Conservation (phyloP, 805 yeast genomes). For the Saccharomycopsis selenospora region DNA sequence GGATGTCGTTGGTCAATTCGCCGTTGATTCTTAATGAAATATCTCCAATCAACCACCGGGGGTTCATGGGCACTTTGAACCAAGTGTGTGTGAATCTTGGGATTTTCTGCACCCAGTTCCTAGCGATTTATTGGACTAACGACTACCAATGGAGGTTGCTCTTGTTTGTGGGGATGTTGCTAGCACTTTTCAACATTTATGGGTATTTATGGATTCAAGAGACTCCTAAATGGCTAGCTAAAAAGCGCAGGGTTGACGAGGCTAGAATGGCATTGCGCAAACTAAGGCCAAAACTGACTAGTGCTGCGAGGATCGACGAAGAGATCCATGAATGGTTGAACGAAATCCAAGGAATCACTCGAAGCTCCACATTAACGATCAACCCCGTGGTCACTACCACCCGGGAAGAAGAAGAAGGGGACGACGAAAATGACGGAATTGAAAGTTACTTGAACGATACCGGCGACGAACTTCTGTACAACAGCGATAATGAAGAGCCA, state of each 20-base stretch:
- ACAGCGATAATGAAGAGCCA: neutral
- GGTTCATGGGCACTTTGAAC: slow-evolving; percentile 82
- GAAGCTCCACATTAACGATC: too few relatives aligned
- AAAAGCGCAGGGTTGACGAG: neutral
- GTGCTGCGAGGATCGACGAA: neutral
- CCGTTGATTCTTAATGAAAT: slow-evolving; percentile 77
- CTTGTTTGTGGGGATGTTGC: slow-evolving; percentile 47
- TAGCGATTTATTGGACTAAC: slow-evolving; percentile 64
- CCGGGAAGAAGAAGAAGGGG: neutral
- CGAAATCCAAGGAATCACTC: slow-evolving; percentile 2
- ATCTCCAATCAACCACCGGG: slow-evolving; percentile 60
- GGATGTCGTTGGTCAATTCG: slow-evolving; percentile 77
- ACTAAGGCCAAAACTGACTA: slow-evolving; percentile 22
- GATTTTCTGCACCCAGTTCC: slow-evolving; percentile 66
- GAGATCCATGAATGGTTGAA: slow-evolving; percentile 3
- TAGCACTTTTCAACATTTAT: slow-evolving; percentile 44
- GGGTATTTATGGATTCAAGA: slow-evolving; percentile 48
- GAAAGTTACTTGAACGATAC: neutral
- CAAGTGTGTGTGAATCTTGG: slow-evolving; percentile 84
- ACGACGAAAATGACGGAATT: neutral
- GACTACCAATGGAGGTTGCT: slow-evolving; percentile 65
- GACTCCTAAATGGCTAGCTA: slow-evolving; percentile 67
- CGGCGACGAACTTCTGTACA: neutral
- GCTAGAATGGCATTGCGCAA: neutral
- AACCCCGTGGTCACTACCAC: neutral